Evolutionary conservation across 164 flowering plant species (phyloP), one percentile per base, ranked within the genome.

Genomic region (Vitis cinerea): DNA sequence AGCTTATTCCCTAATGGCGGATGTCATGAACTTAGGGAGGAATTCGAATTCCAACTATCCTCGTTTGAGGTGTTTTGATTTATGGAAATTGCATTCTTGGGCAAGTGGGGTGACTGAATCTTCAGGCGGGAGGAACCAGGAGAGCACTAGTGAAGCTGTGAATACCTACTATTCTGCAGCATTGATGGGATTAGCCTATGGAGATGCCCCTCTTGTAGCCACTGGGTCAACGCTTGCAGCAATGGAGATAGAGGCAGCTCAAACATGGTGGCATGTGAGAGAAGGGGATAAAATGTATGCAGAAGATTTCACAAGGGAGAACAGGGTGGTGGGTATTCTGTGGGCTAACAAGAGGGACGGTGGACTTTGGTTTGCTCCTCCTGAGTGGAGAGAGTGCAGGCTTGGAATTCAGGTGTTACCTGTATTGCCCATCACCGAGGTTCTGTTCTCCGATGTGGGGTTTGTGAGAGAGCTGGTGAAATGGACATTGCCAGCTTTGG

Each of bases 41-140:
- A n/a, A 71, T 13, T 70, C 75, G 4, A 71, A 81, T 57, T 83
- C 89, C 0, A 65, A 65, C 19, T 95, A 87, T 61, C 73, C 97
- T 0, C 87, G 91, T 2, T 68, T 93, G 79, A 83, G 98, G 72
- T 87, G 90, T 68, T 95, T 95, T 58, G 99, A 95, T 71, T 63
- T 86, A 68, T 95, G 90, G 83, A 91, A 87, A 61, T 57, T 95
- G 80, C 97, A 95, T 69, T 95, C 97, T 15, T 95, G 99, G 99
- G 97, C 96, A 17, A 87, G 88, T 27, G 99, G 98, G 53, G 66
- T 93, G 68, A 85, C 90, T 1, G 97, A 88, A 67, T 93, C 87
- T 71, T 87, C 87, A 0, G 93, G 90, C 67, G 98, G 96, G 30
- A 67, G 97, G 69, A 90, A 90, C 54, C 98, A 90, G 64, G 93